Base-by-base conservation (phyloP, 2,329 filamentous ascomycete genomes). In the Paecilomyces niveus region DNA sequence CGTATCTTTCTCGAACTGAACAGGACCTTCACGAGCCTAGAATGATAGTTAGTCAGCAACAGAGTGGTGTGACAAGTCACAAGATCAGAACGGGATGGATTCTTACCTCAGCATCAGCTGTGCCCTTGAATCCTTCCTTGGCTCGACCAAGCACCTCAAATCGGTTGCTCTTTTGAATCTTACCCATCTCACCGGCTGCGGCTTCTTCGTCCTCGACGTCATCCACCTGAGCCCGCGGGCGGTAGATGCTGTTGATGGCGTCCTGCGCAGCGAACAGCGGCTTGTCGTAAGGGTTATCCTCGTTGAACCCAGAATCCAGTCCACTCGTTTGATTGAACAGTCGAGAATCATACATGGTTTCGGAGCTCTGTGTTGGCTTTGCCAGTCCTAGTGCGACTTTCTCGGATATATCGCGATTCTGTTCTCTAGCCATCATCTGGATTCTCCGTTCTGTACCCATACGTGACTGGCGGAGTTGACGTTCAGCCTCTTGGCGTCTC, bases 201-300 rank as follows among this genome's bases (percentile, higher is more conserved):
- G 84, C 88, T 39, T 88, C 91, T 54, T 91, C 90, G 18, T 90
- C 88, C 15, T 86, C 87, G 52, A 91, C 90, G 54, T 87, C 89
- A 68, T 88, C 85, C 58, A 88, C 86, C 51, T 82, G 81, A 24
- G 89, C 85, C 22, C 84, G 84, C 1, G 93, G 91, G 33, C 92
- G 84, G 75, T 99, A 99, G 65, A 99, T 97, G 72, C 88, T 93
- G 77, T 85, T 94, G 67, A 97, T 91, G 8, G 91, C 93, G 70
- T 97, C 93, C 72, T 97, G 92, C 13, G 94, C 93, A 0, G 92
- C 92, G 72, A 99, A 99, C 7, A 99, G 80, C 21, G 94, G 94
- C 76, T 97, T 97, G 74, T 97, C 94, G 77, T 97, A 99, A 0
- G 88, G 86, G 70, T 99, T 94, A 73, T 99, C 94, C 74, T 99